These are phyloP conservation scores for Fraxinus anomala DNA, from an alignment of 257 asterid species.

Conservation along the genomic window DNA sequence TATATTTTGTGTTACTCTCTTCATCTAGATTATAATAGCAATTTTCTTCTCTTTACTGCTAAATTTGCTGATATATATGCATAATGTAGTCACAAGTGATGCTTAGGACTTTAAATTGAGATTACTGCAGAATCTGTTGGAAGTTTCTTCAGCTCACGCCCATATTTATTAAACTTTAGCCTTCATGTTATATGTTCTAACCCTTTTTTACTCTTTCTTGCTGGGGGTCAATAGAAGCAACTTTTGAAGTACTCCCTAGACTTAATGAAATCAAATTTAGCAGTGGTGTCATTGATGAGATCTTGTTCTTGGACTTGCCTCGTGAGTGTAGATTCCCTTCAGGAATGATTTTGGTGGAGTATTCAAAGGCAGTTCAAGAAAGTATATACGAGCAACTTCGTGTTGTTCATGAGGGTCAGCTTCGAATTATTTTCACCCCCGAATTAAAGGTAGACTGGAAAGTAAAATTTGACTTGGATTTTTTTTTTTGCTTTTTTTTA, in stretches of 20 bases:
- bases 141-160: not conserved
- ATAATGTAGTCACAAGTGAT: not conserved
- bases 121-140: not conserved
- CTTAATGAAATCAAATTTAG: slow-evolving; percentile 93
- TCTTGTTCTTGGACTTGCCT: slow-evolving; percentile 92
- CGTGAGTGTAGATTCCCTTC: slow-evolving; percentile 85
- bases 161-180: not conserved
- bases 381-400: slow-evolving; percentile 95
- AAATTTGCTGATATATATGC: not conserved
- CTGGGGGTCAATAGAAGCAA: slow-evolving; percentile 71
- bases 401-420: slow-evolving; percentile 96
- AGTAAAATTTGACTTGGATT: not conserved
- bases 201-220: slow-evolving; percentile 10
- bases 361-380: slow-evolving; percentile 92
- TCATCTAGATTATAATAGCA: not conserved
- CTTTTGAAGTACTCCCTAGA: slow-evolving; percentile 96
- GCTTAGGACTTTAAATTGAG: not conserved
- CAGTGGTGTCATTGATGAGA: slow-evolving; percentile 87
- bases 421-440: slow-evolving; percentile 85
- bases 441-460: slow-evolving; percentile 73
- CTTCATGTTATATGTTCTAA: not conserved
- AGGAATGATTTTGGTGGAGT: slow-evolving; percentile 94
- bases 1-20: not conserved
- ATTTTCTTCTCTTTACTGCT: not conserved
- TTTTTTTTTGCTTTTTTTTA: not conserved